These are phyloP conservation scores for Nyctanthes arbortristis DNA, from an alignment of 257 asterid species.

Conservation along the genomic window DNA sequence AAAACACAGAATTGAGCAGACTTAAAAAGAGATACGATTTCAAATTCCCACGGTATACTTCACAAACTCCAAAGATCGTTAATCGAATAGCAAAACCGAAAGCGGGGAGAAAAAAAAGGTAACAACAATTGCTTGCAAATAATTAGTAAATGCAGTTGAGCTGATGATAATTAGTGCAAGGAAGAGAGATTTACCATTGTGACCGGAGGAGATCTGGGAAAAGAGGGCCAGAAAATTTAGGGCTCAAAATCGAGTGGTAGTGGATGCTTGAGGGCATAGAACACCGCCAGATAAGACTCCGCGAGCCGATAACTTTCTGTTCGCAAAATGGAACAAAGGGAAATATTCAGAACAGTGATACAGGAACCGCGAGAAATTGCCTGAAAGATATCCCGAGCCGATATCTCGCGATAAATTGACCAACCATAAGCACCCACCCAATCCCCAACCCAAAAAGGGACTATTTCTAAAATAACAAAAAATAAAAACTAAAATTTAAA, in stretches of 20 bases:
- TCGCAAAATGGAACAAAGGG: no score
- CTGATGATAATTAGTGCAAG: not conserved
- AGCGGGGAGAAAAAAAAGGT: not conserved
- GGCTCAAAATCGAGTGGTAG: slow-evolving; percentile 17
- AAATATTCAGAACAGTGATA: no score
- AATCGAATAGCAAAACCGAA: not conserved
- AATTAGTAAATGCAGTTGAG: not conserved
- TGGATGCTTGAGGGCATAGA: slow-evolving; percentile 7
- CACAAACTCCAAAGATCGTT: slow-evolving; percentile 19
- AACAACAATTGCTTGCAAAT: not conserved
- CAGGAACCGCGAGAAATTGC: no score
- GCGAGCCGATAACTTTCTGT: not conserved
- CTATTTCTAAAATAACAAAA: no score
- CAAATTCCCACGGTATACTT: not conserved
- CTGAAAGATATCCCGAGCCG: no score
- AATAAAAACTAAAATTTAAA: no score
- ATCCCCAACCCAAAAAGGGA: no score
- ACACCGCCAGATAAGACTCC: not conserved
- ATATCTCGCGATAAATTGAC: no score
- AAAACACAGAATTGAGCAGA: not conserved
- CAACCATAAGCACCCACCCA: no score
- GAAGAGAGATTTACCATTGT: slow-evolving; percentile 33
- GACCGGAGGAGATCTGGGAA: slow-evolving; percentile 41
- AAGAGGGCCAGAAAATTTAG: slow-evolving; percentile 30
- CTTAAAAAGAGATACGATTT: not conserved